These are phyloP conservation scores for Spathaspora passalidarum DNA, from an alignment of 805 yeast species.

Conservation along the genomic window DNA sequence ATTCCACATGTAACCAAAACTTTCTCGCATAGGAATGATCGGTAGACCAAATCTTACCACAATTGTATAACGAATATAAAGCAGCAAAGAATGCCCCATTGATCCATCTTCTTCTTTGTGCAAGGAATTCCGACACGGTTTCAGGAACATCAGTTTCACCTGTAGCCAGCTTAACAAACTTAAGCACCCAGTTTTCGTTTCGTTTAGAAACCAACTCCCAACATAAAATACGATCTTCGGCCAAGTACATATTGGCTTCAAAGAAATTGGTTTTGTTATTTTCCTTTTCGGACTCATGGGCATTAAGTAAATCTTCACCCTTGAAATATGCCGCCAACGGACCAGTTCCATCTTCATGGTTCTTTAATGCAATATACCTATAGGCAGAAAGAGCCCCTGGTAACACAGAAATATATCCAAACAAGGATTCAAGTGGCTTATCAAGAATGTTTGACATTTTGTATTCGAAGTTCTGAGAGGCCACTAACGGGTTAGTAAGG, in stretches of 20 bases:
- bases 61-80: conserved; percentile 77
- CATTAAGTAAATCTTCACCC: conserved; percentile 62
- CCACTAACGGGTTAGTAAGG: conserved; percentile 85
- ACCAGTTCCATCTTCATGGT: conserved; percentile 88
- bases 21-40: conserved; percentile 72
- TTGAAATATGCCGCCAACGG: conserved; percentile 86
- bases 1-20: conserved; percentile 70
- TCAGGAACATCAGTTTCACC: conserved; percentile 98
- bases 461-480: conserved; percentile 94
- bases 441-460: conserved; percentile 95
- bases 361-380: conserved; percentile 79
- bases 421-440: conserved; percentile 88
- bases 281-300: conserved; percentile 18
- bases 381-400: conserved; percentile 98
- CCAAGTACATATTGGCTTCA: conserved; percentile 94
- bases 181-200: conserved; percentile 81
- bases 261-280: conserved; percentile 70
- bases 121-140: conserved; percentile 75
- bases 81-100: conserved; percentile 97
- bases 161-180: conserved; percentile 87
- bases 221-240: conserved; percentile 94
- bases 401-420: conserved; percentile 89
- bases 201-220: conserved; percentile 93
- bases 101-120: conserved; percentile 95
- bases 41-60: conserved; percentile 72